These are phyloP conservation scores for Coemansia reversa DNA, from an alignment of 192 early-diverging fungal species.

Conservation along the genomic window DNA sequence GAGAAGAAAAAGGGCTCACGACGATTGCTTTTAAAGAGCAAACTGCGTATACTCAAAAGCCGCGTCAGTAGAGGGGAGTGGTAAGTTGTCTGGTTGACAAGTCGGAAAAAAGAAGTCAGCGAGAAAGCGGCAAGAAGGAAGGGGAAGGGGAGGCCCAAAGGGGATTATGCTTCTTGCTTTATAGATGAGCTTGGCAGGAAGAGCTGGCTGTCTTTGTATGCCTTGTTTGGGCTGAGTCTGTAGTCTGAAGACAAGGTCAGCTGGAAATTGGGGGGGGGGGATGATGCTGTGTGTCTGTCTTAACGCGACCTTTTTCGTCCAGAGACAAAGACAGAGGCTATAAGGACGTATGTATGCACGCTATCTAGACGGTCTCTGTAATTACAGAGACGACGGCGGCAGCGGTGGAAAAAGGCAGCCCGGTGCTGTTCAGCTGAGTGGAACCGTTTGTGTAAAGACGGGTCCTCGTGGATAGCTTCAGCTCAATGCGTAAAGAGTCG, in stretches of 20 bases:
- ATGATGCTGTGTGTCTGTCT: slow-evolving; percentile 4
- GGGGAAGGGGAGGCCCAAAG: background rate
- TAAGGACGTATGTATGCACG: background rate
- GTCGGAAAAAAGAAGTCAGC: slow-evolving; percentile 41
- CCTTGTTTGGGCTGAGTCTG: background rate
- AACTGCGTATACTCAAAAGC: background rate
- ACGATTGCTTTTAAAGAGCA: slow-evolving; percentile 8
- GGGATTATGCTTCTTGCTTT: slow-evolving; percentile 2
- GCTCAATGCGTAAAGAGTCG: background rate
- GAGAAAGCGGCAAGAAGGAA: slow-evolving; percentile 21
- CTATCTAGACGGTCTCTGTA: background rate
- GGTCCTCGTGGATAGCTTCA: background rate
- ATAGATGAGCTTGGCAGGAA: slow-evolving; percentile 1
- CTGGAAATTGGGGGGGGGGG: slow-evolving; percentile 4
- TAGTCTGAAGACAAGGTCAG: slow-evolving; percentile 1
- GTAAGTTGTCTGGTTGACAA: slow-evolving; percentile 15
- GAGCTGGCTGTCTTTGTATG: background rate
- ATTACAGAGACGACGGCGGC: background rate
- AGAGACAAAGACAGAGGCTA: background rate
- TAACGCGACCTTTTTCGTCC: slow-evolving; percentile 2
- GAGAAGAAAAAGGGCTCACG: slow-evolving; percentile 6
- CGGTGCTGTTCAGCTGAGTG: background rate
- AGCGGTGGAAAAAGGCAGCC: background rate
- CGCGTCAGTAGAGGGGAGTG: background rate
- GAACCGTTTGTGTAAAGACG: slow-evolving; percentile 8